Base-by-base conservation (phyloP, 352 stramenopile genomes). In the Phytophthora pseudosyringae region DNA sequence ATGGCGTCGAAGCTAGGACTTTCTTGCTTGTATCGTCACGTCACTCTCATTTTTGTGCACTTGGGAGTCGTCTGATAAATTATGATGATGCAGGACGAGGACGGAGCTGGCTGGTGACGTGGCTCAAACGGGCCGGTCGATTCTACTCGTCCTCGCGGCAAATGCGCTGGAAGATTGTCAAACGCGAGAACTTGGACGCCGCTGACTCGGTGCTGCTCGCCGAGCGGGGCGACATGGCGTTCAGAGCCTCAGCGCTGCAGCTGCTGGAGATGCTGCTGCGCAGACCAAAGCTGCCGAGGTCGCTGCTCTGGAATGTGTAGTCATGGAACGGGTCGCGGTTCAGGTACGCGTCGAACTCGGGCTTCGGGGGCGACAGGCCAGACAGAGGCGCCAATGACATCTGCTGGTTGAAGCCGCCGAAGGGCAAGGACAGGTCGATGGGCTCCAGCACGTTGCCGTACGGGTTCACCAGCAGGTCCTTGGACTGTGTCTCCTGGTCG, bases 91-190 rank as follows among this genome's bases (percentile, higher is more conserved):
- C 54, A 54, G 58, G 45, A 65, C 46, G 18, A 64, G 49, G 45
- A 69, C 45, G 13, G 26, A 54, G 56, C 46, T 60, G 35, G 57
- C 35, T 60, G 46, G 48, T 51, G 47, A 64, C 48, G 31, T 64
- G 60, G 36, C 41, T 63, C 38, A 26, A 5, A 16, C 21, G 21
- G 21, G 21, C 4, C 16, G 26, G 33, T 21, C 39, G 11, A 40
- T n/a, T 56, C 45, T 86, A 83, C 36, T 76, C 71, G 41, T 86
- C 78, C 67, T 94, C 85, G 38, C 81, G 83, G 62, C 85, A 94
- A 59, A 94, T 94, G 59, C 83, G 80, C 71, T 91, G 83, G 69
- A 94, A 94, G 55, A 94, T 86, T 25, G 80, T 90, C 52, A 94
- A 73, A 12, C 85, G 83, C 16, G 85, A 94, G 57, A 88, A 85